A percentile compares a stretch with the other conserved stretches of the same genome.
Evolutionary conservation across 2,329 filamentous ascomycete genomes (phyloP).

Genomic region (Magnaporthales sp.): DNA sequence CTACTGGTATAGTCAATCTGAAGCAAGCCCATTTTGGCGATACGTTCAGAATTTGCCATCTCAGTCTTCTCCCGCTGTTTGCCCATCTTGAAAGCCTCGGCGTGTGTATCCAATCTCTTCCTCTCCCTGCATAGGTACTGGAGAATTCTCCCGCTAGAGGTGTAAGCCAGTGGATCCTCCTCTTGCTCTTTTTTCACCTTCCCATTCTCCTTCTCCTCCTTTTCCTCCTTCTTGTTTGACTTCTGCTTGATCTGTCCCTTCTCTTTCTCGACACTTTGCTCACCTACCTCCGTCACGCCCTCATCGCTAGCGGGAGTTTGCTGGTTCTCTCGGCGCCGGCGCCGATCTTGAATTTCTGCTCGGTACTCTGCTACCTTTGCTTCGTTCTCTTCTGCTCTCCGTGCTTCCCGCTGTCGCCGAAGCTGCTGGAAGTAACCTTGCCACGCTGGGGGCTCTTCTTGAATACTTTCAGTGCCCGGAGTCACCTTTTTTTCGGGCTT

Average conservation of each 20-base stretch:
- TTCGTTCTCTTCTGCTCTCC: background rate
- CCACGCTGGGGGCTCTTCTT: background rate
- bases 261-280: background rate
- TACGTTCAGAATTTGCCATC: background rate
- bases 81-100: background rate
- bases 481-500: background rate
- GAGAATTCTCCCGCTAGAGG: background rate
- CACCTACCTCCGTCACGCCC: background rate
- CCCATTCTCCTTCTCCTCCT: background rate
- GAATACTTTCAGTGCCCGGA: background rate
- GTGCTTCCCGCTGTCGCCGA: background rate
- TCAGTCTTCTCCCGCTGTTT: background rate
- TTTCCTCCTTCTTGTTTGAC: background rate
- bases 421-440: background rate
- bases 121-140: background rate
- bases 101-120: background rate
- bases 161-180: background rate
- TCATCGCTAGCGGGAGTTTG: background rate
- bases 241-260: background rate
- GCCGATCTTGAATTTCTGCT: background rate
- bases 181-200: background rate
- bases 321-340: background rate
- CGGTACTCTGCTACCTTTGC: background rate
- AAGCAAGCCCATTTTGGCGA: background rate
- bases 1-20: background rate